phyloP scores from a whole-genome alignment of 2,329 filamentous ascomycete genomes.

The Biscogniauxia mediterranea region DNA sequence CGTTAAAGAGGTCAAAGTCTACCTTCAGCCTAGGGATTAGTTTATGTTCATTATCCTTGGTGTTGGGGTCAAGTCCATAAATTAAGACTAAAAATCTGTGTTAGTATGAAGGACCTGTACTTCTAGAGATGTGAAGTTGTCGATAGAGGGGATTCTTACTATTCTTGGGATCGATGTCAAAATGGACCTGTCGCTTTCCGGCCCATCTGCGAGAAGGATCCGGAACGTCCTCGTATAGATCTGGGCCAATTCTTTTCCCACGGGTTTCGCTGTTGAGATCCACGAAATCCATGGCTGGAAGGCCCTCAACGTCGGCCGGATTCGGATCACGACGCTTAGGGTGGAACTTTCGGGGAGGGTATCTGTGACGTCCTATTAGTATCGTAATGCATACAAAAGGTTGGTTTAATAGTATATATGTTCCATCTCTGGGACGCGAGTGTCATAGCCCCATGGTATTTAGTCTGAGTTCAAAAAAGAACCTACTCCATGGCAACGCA shows the following conservation, averaged over 20 bases:
- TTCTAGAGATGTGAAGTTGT: background rate
- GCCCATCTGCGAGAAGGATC: slow-evolving; percentile 11
- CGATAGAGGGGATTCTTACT: slow-evolving; percentile 7
- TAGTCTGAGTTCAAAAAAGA: background rate
- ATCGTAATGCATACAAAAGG: background rate
- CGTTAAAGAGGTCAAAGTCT: background rate
- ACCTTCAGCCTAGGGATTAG: slow-evolving; percentile 23
- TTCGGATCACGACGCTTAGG: slow-evolving; percentile 9
- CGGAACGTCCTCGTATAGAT: slow-evolving; percentile 23
- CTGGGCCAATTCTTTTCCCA: slow-evolving; percentile 12
- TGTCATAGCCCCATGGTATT: too few species aligned
- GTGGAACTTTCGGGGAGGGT: slow-evolving; percentile 25
- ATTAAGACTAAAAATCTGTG: slow-evolving; percentile 17
- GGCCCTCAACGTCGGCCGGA: background rate
- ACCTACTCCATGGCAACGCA: slow-evolving; percentile 23
- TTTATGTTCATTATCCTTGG: slow-evolving; percentile 19
- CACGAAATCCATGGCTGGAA: background rate
- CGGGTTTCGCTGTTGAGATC: background rate
- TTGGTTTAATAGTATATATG: background rate
- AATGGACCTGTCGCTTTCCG: slow-evolving; percentile 19
- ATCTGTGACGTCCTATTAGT: slow-evolving; percentile 17
- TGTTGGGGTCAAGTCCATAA: slow-evolving; percentile 6
- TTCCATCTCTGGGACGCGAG: too few species aligned
- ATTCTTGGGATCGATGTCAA: slow-evolving; percentile 25
- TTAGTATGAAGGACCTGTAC: background rate